Base-by-base conservation (phyloP, 2,329 filamentous ascomycete species). In the Acrocalymma vagum region DNA sequence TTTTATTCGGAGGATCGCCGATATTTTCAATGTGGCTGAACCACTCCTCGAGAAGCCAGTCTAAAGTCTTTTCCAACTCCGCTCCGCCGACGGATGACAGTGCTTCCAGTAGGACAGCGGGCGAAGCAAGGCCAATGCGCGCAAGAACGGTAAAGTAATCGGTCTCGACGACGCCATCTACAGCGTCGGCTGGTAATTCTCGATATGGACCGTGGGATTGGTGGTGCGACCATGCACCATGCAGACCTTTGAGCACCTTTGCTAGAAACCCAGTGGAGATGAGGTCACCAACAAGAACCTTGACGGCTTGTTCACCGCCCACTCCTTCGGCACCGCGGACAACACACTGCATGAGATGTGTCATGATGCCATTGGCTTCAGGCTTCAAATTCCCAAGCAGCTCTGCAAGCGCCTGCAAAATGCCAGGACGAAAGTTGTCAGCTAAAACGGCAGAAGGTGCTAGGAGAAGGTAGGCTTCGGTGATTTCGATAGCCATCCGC, bases 141-240 rank as follows among this genome's bases (percentile, higher is more conserved):
- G 90, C 86, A 2, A 99, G 78, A 2, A 97, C 84, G 4, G 84
- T 82, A 61, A 95, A 87, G 66, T 95, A 96, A 63, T 96, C 89
- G 0, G 88, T 88, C 62, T 96, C 85, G 1, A 88, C 85, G 9
- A 91, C 79, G 9, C 85, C 83, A 55, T 87, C 86, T 22, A 96
- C 81, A 20, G 83, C 81, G 26, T 85, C 81, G 14, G 82, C 77
- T 53, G 81, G 87, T 17, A 81, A 80, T 59, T 89, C 63, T 11
- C 60, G 59, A 23, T 67, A 88, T 0, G 93, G 92, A 0, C 94
- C 93, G 0, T 88, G 88, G 0, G 88, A 90, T 65, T 95, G 86
- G 56, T 88, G 86, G 3, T 89, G 85, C 21, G 50, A 42, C 63
- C 62, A 67, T 22, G 64, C 63, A 33, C 61, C 65, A 21, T 69